These are phyloP conservation scores for Lipomyces sp. DNA, from an alignment of 805 yeast species.

Conservation along the genomic window DNA sequence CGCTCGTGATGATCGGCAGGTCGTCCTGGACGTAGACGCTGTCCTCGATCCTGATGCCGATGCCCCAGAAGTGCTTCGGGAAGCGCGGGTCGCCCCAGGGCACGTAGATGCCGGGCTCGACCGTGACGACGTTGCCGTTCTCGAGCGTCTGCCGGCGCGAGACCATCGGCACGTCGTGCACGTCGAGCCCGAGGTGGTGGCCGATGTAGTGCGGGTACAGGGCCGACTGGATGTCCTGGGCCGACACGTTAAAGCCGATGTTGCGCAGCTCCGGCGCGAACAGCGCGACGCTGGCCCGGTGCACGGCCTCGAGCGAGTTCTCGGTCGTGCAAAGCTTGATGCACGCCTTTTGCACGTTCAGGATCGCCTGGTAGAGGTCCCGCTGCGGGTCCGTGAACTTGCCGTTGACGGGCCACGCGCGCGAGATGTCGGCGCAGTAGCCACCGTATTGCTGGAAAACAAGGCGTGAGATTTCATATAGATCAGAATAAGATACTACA, in stretches of 20 bases:
- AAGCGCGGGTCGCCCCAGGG: constrained; percentile 63
- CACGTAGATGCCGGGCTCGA: constrained; percentile 93
- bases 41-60: constrained; percentile 94
- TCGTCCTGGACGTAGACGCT: constrained; percentile 74
- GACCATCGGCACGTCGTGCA: constrained; percentile 68
- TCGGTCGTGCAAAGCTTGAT: constrained; percentile 62
- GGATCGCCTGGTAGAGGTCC: constrained; percentile 84
- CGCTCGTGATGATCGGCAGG: constrained; percentile 59
- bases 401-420: constrained; percentile 92
- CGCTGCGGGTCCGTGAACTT: constrained; percentile 71
- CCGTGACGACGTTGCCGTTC: constrained; percentile 80
- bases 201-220: constrained; percentile 94
- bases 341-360: constrained; percentile 75
- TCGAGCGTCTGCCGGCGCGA: constrained; percentile 54
- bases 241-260: constrained; percentile 54
- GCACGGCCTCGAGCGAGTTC: constrained; percentile 68
- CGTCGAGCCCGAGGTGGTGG: constrained; percentile 83
- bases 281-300: constrained; percentile 58
- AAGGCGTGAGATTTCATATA: neutral
- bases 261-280: constrained; percentile 65
- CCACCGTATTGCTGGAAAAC: constrained; percentile 63
- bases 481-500: neutral
- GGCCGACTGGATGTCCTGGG: constrained; percentile 32
- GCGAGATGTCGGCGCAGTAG: constrained; percentile 90
- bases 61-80: constrained; percentile 78